A percentile compares a stretch with the other conserved stretches of the same genome.
Evolutionary conservation across 106 monocot species (phyloP).

Genomic region (Phalaenopsis aphrodite): DNA sequence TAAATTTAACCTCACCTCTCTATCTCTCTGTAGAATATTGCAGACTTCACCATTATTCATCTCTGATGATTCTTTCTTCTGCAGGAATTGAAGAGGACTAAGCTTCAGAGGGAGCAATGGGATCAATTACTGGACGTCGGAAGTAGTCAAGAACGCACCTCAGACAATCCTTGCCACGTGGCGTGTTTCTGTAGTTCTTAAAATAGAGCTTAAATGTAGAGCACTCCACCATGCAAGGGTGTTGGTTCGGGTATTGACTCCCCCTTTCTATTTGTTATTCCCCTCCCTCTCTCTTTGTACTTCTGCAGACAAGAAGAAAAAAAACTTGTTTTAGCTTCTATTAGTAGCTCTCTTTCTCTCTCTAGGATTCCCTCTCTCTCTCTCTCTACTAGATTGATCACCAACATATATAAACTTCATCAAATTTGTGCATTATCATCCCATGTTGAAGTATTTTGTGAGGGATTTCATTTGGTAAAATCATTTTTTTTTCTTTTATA

Average conservation of each 20-base stretch:
- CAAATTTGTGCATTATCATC: background rate
- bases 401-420: background rate
- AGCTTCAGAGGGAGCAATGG: background rate
- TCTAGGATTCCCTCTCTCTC: background rate
- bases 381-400: background rate
- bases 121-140: background rate
- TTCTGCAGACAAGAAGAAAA: constrained; percentile 6
- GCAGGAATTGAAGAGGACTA: constrained; percentile 1
- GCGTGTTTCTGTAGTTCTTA: constrained; percentile 9
- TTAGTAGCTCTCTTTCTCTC: background rate
- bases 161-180: constrained; percentile 51
- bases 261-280: constrained; percentile 2
- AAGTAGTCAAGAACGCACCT: constrained; percentile 99
- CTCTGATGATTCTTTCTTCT: background rate
- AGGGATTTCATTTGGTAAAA: no score
- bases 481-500: no score
- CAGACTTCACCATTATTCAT: background rate
- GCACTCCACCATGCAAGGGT: constrained; percentile 36
- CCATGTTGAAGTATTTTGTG: background rate
- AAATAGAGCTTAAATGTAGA: background rate
- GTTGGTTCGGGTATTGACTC: constrained; percentile 98
- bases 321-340: background rate
- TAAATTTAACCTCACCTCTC: background rate
- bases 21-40: background rate
- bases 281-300: background rate